phyloP scores from a whole-genome alignment of 2,329 filamentous ascomycete genomes.

The Fusarium liriodendri region DNA sequence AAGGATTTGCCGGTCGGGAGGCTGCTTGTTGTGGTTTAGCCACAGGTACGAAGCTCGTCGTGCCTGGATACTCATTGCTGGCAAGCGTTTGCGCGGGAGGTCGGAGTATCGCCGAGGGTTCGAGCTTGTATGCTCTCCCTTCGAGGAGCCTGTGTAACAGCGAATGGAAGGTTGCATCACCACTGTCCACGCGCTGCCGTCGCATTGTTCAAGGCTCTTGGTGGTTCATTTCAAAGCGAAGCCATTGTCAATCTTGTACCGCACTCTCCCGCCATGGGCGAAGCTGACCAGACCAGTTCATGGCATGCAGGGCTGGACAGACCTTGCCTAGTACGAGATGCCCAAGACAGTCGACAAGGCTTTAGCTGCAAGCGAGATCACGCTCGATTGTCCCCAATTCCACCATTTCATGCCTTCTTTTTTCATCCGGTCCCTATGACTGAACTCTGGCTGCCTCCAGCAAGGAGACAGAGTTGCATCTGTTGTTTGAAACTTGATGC shows the following conservation, averaged over 20 bases:
- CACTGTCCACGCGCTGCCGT: slow-evolving; percentile 16
- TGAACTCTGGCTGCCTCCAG: background rate
- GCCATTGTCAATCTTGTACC: slow-evolving; percentile 17
- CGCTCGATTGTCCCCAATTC: slow-evolving; percentile 10
- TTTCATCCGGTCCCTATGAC: background rate
- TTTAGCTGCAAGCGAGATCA: slow-evolving; percentile 37
- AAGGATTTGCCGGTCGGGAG: slow-evolving; percentile 28
- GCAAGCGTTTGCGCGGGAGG: background rate
- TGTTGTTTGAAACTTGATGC: slow-evolving; percentile 6
- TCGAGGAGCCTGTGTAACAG: slow-evolving; percentile 24
- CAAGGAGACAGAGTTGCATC: background rate
- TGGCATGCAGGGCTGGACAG: background rate
- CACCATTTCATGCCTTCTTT: slow-evolving; percentile 26
- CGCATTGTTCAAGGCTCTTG: slow-evolving; percentile 8
- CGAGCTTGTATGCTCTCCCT: slow-evolving; percentile 27
- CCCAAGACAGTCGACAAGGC: slow-evolving; percentile 19
- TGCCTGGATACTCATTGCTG: slow-evolving; percentile 15
- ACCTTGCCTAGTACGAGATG: slow-evolving; percentile 17
- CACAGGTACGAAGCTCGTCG: slow-evolving; percentile 18
- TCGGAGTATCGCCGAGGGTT: slow-evolving; percentile 20
- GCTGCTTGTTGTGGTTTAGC: slow-evolving; percentile 25
- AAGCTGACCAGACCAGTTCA: background rate
- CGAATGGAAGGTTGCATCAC: slow-evolving; percentile 31
- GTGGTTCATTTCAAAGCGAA: background rate
- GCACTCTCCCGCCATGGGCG: slow-evolving; percentile 18